Evolutionary conservation across 768 basidiomycete species (phyloP).

Genomic region (Fomitopsis serialis): DNA sequence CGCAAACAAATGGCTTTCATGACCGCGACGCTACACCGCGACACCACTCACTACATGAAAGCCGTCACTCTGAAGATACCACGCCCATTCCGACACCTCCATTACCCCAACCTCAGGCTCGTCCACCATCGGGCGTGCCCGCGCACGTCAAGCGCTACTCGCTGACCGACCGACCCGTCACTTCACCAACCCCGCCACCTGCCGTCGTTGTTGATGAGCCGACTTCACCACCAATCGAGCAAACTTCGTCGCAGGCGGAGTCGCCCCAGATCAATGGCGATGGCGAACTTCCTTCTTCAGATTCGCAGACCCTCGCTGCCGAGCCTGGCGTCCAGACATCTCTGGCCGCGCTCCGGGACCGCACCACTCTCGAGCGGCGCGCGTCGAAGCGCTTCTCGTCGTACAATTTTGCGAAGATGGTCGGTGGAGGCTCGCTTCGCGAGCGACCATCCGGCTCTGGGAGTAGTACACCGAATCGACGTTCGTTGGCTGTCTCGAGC

Average conservation of each 20-base stretch:
- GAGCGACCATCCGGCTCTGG: slow-evolving; percentile 26
- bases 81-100: slow-evolving; percentile 1
- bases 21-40: slow-evolving; percentile 7
- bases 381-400: slow-evolving; percentile 95
- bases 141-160: slow-evolving; percentile 75
- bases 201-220: slow-evolving; percentile 49
- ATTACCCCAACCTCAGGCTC: not conserved
- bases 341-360: slow-evolving; percentile 83
- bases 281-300: slow-evolving; percentile 7
- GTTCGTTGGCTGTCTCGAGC: slow-evolving; percentile 55
- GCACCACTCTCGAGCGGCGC: slow-evolving; percentile 80
- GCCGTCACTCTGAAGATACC: not conserved
- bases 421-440: slow-evolving; percentile 48
- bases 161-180: slow-evolving; percentile 65
- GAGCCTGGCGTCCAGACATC: slow-evolving; percentile 68
- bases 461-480: slow-evolving; percentile 47
- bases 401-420: slow-evolving; percentile 94
- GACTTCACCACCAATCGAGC: slow-evolving; percentile 1
- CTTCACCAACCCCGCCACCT: slow-evolving; percentile 35
- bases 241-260: not conserved
- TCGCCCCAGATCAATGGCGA: slow-evolving; percentile 24
- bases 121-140: slow-evolving; percentile 31
- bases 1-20: slow-evolving; percentile 1
- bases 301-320: slow-evolving; percentile 27
- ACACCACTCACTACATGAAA: not conserved